These are phyloP conservation scores for Rutidosis leptorrhynchoides DNA, from an alignment of 129 eudicot species.

Conservation along the genomic window DNA sequence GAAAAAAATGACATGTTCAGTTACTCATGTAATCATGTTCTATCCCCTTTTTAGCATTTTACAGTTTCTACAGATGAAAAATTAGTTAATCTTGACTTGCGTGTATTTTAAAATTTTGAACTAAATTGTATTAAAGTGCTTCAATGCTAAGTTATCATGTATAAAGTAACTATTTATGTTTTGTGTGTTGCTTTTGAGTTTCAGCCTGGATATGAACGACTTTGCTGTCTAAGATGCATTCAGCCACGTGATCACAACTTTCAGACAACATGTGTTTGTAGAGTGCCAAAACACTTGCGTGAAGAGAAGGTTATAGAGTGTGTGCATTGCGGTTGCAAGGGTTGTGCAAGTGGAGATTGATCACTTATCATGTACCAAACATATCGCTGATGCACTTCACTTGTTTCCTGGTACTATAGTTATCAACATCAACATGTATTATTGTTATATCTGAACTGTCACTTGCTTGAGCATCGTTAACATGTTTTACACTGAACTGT, in stretches of 20 bases:
- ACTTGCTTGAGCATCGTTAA: conserved; percentile 14
- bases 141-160: too few relatives aligned
- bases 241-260: conserved; percentile 87
- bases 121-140: neutral
- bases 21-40: too few relatives aligned
- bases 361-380: too few relatives aligned
- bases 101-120: too few relatives aligned
- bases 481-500: conserved; percentile 9
- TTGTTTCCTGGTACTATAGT: too few relatives aligned
- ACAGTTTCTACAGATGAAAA: too few relatives aligned
- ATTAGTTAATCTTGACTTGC: too few relatives aligned
- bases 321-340: conserved; percentile 81
- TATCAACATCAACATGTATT: too few relatives aligned
- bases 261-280: conserved; percentile 69
- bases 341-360: conserved; percentile 85
- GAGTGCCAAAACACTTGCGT: conserved; percentile 72
- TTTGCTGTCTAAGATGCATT: conserved; percentile 77
- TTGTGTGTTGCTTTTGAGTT: conserved; percentile 20
- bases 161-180: too few relatives aligned
- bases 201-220: conserved; percentile 83
- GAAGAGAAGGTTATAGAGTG: conserved; percentile 80
- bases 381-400: too few relatives aligned
- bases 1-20: neutral
- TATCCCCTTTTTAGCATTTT: too few relatives aligned
- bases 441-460: too few relatives aligned